Base-by-base conservation (phyloP, 768 basidiomycete genomes). In the Tricholoma sp. region DNA sequence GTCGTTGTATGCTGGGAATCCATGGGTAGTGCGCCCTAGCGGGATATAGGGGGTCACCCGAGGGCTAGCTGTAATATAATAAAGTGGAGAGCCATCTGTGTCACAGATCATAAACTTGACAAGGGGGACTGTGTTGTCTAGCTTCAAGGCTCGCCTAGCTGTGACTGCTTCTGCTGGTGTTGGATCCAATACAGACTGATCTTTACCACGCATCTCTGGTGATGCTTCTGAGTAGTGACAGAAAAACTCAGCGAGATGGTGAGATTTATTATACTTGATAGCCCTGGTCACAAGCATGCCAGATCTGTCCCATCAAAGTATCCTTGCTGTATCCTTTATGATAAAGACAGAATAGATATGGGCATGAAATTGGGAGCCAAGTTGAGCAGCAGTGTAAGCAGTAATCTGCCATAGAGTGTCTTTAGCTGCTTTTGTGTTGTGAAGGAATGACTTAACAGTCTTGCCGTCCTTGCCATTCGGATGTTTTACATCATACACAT, bases 331-430 rank as follows among this genome's bases (percentile, higher is more conserved):
- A 11, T 21, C 12, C 10, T 8, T 22, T 18, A 64, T 19, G 11
- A 64, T 35, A 22, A 65, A 59, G 43, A 65, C 24, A 0, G 50
- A 62, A 27, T 60, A 60, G 10, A 49, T 27, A 24, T 65, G 64
- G n/a, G 58, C 45, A 31, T 52, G 50, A 43, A 59, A 65, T 60
- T 65, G 64, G 22, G 56, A 34, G 4, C 55, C 52, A 11, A 59
- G 52, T 4, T 65, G 64, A 21, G 64, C 59, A 29, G 64, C 52
- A 5, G n/a, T n/a, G n/a, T 62, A 65, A 21, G 50, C 24, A 0
- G 64, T 59, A n/a, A 65, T 62, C 50, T 64, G 61, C 2, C 64
- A 58, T 22, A 64, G 41, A 11, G 60, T 62, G 34, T 27, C 24
- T 27, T 27, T 27, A 27, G 24, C 24, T 27, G 24, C 10, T 16